These are phyloP conservation scores for Coemansia sp. DNA, from an alignment of 192 early-diverging fungal genomes.

Conservation along the genomic window DNA sequence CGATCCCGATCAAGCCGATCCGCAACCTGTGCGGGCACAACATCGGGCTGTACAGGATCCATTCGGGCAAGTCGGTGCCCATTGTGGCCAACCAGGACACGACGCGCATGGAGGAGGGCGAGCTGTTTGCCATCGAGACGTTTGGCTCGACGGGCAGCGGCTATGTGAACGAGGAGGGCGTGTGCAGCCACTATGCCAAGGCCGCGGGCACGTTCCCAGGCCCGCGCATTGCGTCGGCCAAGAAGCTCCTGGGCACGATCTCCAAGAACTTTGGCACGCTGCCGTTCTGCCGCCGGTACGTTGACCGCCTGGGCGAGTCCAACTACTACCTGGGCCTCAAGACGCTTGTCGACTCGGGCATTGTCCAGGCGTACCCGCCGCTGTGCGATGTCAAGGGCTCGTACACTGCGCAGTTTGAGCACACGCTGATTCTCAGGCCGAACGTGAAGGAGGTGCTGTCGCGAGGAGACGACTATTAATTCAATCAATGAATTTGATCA, in stretches of 20 bases:
- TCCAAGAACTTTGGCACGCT: conserved; percentile 91
- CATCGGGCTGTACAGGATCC: conserved; percentile 89
- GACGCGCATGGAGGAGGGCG: conserved; percentile 96
- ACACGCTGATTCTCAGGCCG: conserved; percentile 88
- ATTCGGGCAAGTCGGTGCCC: conserved; percentile 92
- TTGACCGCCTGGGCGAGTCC: conserved; percentile 90
- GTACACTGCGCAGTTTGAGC: conserved; percentile 97
- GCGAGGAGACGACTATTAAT: conserved; percentile 71
- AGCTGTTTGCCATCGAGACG: conserved; percentile 95
- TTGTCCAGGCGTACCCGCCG: conserved; percentile 87
- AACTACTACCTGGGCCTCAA: conserved; percentile 87
- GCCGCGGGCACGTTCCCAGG: conserved; percentile 36
- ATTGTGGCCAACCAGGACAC: conserved; percentile 86
- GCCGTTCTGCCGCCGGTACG: conserved; percentile 91
- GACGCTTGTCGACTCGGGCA: conserved; percentile 77
- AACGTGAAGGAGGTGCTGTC: conserved; percentile 83
- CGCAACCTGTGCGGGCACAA: conserved; percentile 97
- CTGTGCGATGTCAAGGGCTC: conserved; percentile 78
- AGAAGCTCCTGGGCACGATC: conserved; percentile 54
- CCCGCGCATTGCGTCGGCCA: conserved; percentile 26
- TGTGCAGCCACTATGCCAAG: conserved; percentile 89
- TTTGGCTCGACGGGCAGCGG: conserved; percentile 95
- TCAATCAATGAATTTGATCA: too few species aligned
- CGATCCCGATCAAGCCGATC: conserved; percentile 86
- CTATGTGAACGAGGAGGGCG: conserved; percentile 84